A percentile compares a stretch with the other conserved stretches of the same genome.
These are phyloP conservation scores for Myxozyma udenii DNA, from an alignment of 805 yeast species.

Conservation along the genomic window DNA sequence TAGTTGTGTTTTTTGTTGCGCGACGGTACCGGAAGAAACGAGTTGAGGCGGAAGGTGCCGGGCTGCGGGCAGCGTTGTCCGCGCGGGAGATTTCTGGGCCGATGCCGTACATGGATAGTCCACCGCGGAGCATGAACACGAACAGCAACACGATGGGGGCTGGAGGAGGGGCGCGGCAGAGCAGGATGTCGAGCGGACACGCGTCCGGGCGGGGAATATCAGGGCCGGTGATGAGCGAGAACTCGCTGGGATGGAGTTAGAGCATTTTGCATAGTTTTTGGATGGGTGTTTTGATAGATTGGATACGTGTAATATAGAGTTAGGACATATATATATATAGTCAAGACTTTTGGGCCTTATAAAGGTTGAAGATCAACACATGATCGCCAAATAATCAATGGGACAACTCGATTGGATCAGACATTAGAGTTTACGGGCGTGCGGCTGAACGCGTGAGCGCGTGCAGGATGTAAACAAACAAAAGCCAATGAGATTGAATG, in stretches of 20 bases:
- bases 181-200: constrained; percentile 21
- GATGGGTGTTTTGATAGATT: no score
- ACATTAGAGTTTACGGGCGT: no score
- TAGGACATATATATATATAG: no score
- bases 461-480: constrained; percentile 13
- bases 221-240: constrained; percentile 42
- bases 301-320: no score
- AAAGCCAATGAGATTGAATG: constrained; percentile 20
- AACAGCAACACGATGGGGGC: constrained; percentile 3
- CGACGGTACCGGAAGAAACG: constrained; percentile 44
- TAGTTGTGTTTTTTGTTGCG: constrained; percentile 55
- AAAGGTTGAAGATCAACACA: no score
- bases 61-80: constrained; percentile 7
- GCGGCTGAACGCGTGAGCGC: no score
- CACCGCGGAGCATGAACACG: constrained; percentile 1
- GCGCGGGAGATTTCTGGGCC: constrained; percentile 20
- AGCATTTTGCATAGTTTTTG: no score
- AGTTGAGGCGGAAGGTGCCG: constrained; percentile 5
- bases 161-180: constrained; percentile 18
- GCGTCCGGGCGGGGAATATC: constrained; percentile 38
- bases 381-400: no score
- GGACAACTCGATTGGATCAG: no score
- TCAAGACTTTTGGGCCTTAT: no score
- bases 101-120: constrained; percentile 11
- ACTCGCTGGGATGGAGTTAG: constrained; percentile 45